Conservation (phyloP, 495 filamentous ascomycete species). For the Arthonia radiata region DNA sequence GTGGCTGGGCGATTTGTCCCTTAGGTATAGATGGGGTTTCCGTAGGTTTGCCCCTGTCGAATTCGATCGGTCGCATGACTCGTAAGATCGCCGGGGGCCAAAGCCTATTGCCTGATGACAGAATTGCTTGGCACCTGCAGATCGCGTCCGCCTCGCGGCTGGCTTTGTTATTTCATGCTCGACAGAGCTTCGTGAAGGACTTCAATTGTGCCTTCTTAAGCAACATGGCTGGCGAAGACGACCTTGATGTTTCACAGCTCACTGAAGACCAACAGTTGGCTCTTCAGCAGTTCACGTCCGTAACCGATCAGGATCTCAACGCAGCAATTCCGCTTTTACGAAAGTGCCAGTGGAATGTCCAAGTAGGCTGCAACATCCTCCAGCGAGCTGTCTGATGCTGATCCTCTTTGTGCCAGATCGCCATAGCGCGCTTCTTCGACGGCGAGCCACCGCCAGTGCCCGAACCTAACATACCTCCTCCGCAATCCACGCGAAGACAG, state of each 20-base stretch:
- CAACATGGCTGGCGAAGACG: conserved; percentile 12
- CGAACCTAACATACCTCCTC: conserved; percentile 25
- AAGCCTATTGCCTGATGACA: too few species aligned
- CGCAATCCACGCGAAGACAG: conserved; percentile 26
- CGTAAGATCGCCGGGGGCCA: too few species aligned
- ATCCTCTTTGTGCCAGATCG: conserved; percentile 33
- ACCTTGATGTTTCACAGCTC: conserved; percentile 41
- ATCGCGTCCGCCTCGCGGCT: too few species aligned
- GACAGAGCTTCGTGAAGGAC: too few species aligned
- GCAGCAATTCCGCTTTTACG: conserved; percentile 61
- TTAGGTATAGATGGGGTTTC: too few species aligned
- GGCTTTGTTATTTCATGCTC: too few species aligned
- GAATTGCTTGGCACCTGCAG: too few species aligned
- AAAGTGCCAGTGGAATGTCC: conserved; percentile 85
- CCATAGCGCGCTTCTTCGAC: conserved; percentile 91
- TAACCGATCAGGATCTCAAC: conserved; percentile 57
- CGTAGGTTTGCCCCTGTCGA: too few species aligned
- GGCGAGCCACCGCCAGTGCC: conserved; percentile 56
- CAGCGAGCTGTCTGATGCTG: too few species aligned
- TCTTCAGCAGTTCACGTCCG: conserved; percentile 65
- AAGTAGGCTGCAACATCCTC: conserved; percentile 38
- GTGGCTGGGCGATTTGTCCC: too few species aligned
- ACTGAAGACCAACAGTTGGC: conserved; percentile 50
- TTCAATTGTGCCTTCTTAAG: too few species aligned
- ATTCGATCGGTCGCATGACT: too few species aligned